These are phyloP conservation scores for Leccinum ochraceum DNA, from an alignment of 768 basidiomycete species.

Conservation along the genomic window DNA sequence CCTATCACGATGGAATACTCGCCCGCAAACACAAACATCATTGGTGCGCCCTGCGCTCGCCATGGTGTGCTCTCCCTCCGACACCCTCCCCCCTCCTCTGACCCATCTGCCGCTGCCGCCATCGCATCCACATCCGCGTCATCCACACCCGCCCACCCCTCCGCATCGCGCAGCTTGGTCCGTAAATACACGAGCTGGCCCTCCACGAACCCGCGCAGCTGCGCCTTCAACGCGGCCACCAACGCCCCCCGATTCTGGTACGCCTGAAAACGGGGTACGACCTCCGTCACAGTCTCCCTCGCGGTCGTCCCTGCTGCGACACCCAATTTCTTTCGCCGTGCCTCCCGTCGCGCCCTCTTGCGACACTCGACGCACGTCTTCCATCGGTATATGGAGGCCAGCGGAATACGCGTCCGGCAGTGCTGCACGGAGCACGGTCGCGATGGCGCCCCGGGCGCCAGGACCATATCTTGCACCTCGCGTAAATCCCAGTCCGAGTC, in stretches of 20 bases:
- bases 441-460: constrained; percentile 19
- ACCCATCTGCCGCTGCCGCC: background rate
- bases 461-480: too few species aligned
- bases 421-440: constrained; percentile 37
- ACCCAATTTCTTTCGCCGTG: background rate
- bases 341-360: constrained; percentile 15
- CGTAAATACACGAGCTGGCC: constrained; percentile 26
- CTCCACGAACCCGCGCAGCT: constrained; percentile 25
- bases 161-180: constrained; percentile 13
- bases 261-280: constrained; percentile 14
- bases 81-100: background rate
- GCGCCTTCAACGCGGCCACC: constrained; percentile 16
- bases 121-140: background rate
- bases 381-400: constrained; percentile 39
- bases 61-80: background rate
- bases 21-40: constrained; percentile 25
- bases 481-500: background rate
- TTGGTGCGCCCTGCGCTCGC: background rate
- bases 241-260: constrained; percentile 24
- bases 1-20: constrained; percentile 28
- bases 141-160: background rate
- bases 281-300: background rate
- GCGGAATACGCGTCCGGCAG: constrained; percentile 41
- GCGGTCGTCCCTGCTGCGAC: background rate
- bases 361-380: constrained; percentile 43